Percentiles rank a stretch among this genome's conserved stretches.
Conservation (phyloP, 1,284 basidiomycete species). For the Melampsora larici-populina region DNA sequence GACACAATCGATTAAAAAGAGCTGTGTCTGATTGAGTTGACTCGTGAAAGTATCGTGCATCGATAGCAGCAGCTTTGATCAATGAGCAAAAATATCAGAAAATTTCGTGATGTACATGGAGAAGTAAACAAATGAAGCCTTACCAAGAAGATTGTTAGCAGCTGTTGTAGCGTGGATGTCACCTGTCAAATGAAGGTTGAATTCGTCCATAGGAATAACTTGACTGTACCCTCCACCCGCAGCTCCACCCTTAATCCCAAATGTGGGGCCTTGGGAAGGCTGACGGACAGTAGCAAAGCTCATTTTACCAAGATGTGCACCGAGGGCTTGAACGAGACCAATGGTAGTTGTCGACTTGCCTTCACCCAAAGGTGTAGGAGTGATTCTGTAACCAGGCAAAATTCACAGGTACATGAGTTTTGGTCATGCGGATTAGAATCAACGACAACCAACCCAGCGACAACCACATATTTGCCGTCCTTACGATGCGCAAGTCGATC, state of each 20-base stretch:
- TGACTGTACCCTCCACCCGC: constrained; percentile 98
- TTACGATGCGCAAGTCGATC: constrained; percentile 79
- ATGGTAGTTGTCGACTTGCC: constrained; percentile 99
- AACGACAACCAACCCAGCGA: constrained; percentile 67
- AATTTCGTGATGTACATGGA: background rate
- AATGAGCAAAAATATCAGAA: constrained; percentile 14
- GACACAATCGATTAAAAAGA: constrained; percentile 86
- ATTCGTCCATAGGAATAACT: constrained; percentile 99
- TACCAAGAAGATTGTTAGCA: constrained; percentile 90
- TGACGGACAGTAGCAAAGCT: constrained; percentile 98
- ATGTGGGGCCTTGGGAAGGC: constrained; percentile 96
- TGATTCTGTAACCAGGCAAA: constrained; percentile 64
- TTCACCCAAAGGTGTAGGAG: constrained; percentile 94
- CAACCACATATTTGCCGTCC: constrained; percentile 94
- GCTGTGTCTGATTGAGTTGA: constrained; percentile 92
- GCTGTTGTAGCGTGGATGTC: constrained; percentile 98
- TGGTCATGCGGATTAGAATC: background rate
- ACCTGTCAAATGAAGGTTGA: constrained; percentile 92
- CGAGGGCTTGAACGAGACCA: constrained; percentile 92
- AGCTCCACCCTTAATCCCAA: constrained; percentile 98
- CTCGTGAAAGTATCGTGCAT: constrained; percentile 98
- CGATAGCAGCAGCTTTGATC: constrained; percentile 78
- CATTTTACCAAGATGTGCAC: constrained; percentile 85
- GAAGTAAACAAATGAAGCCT: constrained; percentile 36
- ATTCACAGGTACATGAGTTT: constrained; percentile 12